phyloP scores from a whole-genome alignment of 345 rosid species.

The Hirschfeldia incana region DNA sequence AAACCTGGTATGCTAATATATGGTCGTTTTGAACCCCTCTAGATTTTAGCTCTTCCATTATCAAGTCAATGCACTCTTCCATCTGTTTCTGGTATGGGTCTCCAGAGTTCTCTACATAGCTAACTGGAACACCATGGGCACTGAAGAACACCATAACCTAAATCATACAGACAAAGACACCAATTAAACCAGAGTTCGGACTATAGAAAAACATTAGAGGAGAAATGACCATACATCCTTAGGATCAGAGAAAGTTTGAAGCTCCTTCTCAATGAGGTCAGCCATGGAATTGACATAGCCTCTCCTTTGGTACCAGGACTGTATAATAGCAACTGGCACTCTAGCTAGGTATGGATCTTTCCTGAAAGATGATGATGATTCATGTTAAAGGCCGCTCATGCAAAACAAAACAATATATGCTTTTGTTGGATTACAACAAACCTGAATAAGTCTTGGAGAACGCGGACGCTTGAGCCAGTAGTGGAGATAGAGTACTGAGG shows the following conservation, averaged over 20 bases:
- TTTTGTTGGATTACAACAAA: constrained; percentile 32
- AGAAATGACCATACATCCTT: constrained; percentile 57
- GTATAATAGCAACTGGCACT: constrained; percentile 73
- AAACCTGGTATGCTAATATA: constrained; percentile 86
- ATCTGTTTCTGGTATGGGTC: constrained; percentile 94
- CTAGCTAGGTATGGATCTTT: constrained; percentile 68
- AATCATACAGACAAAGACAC: constrained; percentile 22
- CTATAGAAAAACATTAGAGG: neutral
- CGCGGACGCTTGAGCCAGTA: constrained; percentile 90
- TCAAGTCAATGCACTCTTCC: constrained; percentile 85
- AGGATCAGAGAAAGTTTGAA: constrained; percentile 64
- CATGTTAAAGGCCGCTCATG: constrained; percentile 10
- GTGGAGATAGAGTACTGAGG: constrained; percentile 96
- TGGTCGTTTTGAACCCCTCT: constrained; percentile 75
- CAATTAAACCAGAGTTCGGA: neutral
- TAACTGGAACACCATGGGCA: constrained; percentile 96
- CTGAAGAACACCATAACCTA: constrained; percentile 92
- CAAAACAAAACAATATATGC: constrained; percentile 9
- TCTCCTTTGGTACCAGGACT: constrained; percentile 85
- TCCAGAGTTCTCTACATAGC: constrained; percentile 84
- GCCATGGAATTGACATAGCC: constrained; percentile 90
- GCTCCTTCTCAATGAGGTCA: constrained; percentile 73
- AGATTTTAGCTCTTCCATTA: constrained; percentile 79
- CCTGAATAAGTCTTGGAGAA: constrained; percentile 72
- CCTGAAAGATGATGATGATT: constrained; percentile 52